Base-by-base conservation (phyloP, 768 basidiomycete species). In the Mycena floridula region DNA sequence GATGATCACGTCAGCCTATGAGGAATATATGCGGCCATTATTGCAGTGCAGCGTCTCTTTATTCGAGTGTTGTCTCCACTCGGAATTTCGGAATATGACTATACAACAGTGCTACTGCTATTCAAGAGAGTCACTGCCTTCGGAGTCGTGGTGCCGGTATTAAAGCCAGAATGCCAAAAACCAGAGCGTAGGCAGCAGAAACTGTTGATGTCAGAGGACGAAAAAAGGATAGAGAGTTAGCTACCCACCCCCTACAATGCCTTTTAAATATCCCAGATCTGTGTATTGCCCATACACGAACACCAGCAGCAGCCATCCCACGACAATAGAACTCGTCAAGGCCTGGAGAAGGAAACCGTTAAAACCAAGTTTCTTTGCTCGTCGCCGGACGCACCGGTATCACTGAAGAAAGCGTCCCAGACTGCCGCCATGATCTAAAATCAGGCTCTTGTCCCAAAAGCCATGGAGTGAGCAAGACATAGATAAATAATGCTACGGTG, bases 111-210 rank as follows among this genome's bases (percentile, higher is more conserved):
- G 37, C n/a, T n/a, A n/a, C n/a, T n/a, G n/a, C n/a, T n/a, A 32
- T 32, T 9, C 28, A 39, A 39, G 15, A 39, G n/a, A 15, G 23
- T 24, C 23, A 24, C 38, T 16, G 13, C 13, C 38, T 15, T 50
- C 62, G 67, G 42, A 74, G 64, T 59, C 68, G 75, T 11, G 85
- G 85, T 21, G 76, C 74, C 12, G 85, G 83, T 42, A 89, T 64
- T 18, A 89, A 67, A 3, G 85, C 87, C 45, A 89, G 72, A 26
- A 87, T 59, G n/a, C 87, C 87, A 55, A 89, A 85, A 16, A 67
- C 67, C 32, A 87, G 68, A 7, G 78, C 77, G 52, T 89, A 89
- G 37, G 86, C 59, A 8, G 80, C 82, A 9, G 77, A 79, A 9
- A 82, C 86, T 89, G 52, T 4, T 37, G 35, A 39, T 18, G 16